Base-by-base conservation (phyloP, 768 basidiomycete genomes). In the Suillus plorans region DNA sequence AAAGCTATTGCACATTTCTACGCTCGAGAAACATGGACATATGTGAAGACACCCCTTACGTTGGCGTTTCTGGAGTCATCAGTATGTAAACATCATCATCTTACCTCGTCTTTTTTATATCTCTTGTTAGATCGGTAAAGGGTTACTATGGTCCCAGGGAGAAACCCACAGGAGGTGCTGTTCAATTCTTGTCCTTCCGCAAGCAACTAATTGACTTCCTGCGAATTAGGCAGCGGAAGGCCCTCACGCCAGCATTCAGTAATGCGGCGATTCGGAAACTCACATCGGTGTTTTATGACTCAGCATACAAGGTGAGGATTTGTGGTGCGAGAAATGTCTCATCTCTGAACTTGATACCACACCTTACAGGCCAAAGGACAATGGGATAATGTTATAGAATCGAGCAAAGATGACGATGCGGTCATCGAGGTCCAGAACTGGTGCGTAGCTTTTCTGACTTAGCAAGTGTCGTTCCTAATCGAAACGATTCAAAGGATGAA, bases 1-100 rank as follows among this genome's bases (percentile, higher is more conserved):
- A 85, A 81, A 71, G 83, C 85, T 1, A 74, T 82, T 36, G 74
- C 78, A 1, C 82, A 86, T 68, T 82, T 84, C 62, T 84, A 80
- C 65, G 72, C 82, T 16, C 50, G 50, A 16, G 50, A 52, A 3
- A 16, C 50, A 16, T 52, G 50, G 50, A 77, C 74, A 0, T 88
- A 88, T 66, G 71, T 80, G 0, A 81, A 81, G 45, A 79, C 78
- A 0, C 73, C 71, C 3, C 67, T 80, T 20, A 64, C 72, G 4
- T 79, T 71, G 52, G 41, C 68, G 1, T 70, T 78, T 28, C 73
- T 82, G 0, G 79, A 79, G 2, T 0, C 14, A 3, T n/a, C 10
- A 0, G 71, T 72, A 37, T 36, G 71, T 60, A 8, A 31, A 13
- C 9, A 9, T 16, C 9, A 22, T 25, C 12, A 10, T 44, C 20